Base-by-base conservation (phyloP, 1,284 basidiomycete genomes). In the Fomitopsis palustris region DNA sequence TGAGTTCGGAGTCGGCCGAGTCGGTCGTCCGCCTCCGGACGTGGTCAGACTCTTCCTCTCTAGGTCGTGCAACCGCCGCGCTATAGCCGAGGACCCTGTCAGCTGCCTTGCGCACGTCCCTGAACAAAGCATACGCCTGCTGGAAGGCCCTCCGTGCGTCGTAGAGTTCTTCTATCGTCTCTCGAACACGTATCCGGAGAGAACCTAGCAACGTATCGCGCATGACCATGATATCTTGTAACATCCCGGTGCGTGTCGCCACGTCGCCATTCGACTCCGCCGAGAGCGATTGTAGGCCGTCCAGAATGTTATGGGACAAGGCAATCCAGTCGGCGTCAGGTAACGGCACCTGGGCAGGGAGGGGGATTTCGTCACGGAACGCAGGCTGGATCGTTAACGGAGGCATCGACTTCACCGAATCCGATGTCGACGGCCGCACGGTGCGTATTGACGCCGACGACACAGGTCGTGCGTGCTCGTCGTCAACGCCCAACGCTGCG, bases 381-480 rank as follows among this genome's bases (percentile, higher is more conserved):
- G 55, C 25, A 42, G 43, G 12, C 35, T 58, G 53, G 33, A 64
- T 69, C 3, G 60, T 61, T 42, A 65, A 59, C 8, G 70, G 69
- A 14, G 64, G 64, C 8, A 66, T 61, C 19, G 71, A 71, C 23
- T 65, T 64, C 37, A 70, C 71, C 1, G 82, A 78, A 43, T 54
- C 57, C 19, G 74, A 72, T 6, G 81, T 74, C 6, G 81, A 83
- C 72, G 82, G 81, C 53, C 81, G 80, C 54, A 88, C 78, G 8
- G 86, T 86, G 47, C 78, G 78, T 59, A 76, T 77, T 4, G 85
- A 87, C 23, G 83, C 73, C 23, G 81, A 78, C 5, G 85, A 87
- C 29, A 71, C 72, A 19, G 82, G 77, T 14, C 85, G 80, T 27
- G 74, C 64, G 17, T 69, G 69, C 49, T 81, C 80, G 9, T 75